phyloP scores from a whole-genome alignment of 1,284 basidiomycete species.

The Somion occarium region DNA sequence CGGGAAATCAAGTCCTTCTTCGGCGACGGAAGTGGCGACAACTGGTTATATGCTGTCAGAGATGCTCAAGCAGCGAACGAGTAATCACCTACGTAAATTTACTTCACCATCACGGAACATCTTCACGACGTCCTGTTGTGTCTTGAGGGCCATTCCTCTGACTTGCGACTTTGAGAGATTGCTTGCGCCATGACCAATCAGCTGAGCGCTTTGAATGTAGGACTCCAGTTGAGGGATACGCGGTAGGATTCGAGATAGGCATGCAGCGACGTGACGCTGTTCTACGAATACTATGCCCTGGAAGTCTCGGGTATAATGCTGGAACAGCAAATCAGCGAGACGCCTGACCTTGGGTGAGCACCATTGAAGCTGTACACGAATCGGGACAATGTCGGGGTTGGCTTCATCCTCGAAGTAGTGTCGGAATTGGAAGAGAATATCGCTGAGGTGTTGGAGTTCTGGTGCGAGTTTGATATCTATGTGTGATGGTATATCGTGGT shows the following conservation, averaged over 20 bases:
- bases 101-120: slow-evolving; percentile 60
- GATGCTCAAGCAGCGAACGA: neutral
- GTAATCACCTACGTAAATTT: slow-evolving; percentile 61
- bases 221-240: slow-evolving; percentile 51
- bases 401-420: slow-evolving; percentile 39
- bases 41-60: slow-evolving; percentile 36
- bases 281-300: slow-evolving; percentile 83
- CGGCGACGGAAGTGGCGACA: slow-evolving; percentile 80
- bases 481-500: slow-evolving; percentile 2
- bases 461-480: slow-evolving; percentile 24
- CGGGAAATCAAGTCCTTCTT: slow-evolving; percentile 85
- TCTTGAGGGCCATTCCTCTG: slow-evolving; percentile 47
- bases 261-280: slow-evolving; percentile 73
- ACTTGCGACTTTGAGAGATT: slow-evolving; percentile 34
- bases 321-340: slow-evolving; percentile 57
- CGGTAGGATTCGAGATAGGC: slow-evolving; percentile 59
- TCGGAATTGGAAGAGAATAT: slow-evolving; percentile 47
- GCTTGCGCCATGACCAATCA: slow-evolving; percentile 63
- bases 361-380: slow-evolving; percentile 48
- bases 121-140: slow-evolving; percentile 55
- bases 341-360: slow-evolving; percentile 67
- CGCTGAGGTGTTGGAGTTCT: slow-evolving; percentile 40
- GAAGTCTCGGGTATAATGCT: slow-evolving; percentile 50
- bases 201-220: slow-evolving; percentile 54
- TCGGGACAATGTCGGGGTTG: slow-evolving; percentile 30